Percentiles rank a stretch among this genome's conserved stretches.
These are phyloP conservation scores for Penicillium canescens DNA, from an alignment of 495 filamentous ascomycete genomes.

Conservation along the genomic window DNA sequence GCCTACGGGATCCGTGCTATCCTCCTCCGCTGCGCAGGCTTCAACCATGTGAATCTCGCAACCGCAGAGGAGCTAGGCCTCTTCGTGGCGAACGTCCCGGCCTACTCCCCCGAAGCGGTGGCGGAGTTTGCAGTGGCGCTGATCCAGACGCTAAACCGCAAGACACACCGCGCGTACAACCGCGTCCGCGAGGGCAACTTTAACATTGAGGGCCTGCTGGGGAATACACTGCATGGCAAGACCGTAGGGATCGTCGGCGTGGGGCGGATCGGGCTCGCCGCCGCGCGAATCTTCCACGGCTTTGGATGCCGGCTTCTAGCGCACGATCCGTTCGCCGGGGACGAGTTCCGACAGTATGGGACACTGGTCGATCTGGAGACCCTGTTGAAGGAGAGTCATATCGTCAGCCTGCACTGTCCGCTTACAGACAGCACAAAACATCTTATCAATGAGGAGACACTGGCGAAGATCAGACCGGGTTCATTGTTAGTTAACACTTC, in stretches of 20 bases:
- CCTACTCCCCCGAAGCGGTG: conserved; percentile 71
- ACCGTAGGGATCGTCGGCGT: conserved; percentile 47
- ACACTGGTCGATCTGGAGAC: conserved; percentile 54
- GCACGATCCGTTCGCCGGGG: conserved; percentile 52
- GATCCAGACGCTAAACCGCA: conserved; percentile 68
- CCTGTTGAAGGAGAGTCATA: conserved; percentile 55
- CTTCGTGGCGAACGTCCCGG: conserved; percentile 66
- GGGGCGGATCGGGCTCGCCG: conserved; percentile 36
- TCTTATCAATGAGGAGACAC: conserved; percentile 56
- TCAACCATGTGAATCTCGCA: conserved; percentile 65
- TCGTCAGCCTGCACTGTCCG: conserved; percentile 67
- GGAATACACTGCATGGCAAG: conserved; percentile 59
- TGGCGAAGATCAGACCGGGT: conserved; percentile 57
- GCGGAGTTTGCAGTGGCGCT: conserved; percentile 71
- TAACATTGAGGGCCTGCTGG: conserved; percentile 63
- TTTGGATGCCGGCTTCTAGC: conserved; percentile 64
- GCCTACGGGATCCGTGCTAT: conserved; percentile 52
- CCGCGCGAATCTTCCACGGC: conserved; percentile 52
- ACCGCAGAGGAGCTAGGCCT: conserved; percentile 56
- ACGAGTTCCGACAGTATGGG: conserved; percentile 51
- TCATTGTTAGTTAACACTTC: conserved; percentile 68
- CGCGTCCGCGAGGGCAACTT: conserved; percentile 75
- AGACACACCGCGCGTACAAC: conserved; percentile 70
- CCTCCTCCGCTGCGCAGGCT: conserved; percentile 69
- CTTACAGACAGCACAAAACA: conserved; percentile 59